phyloP scores from a whole-genome alignment of 1,139 yeast genomes.

The Trichomonascaceae sp. region DNA sequence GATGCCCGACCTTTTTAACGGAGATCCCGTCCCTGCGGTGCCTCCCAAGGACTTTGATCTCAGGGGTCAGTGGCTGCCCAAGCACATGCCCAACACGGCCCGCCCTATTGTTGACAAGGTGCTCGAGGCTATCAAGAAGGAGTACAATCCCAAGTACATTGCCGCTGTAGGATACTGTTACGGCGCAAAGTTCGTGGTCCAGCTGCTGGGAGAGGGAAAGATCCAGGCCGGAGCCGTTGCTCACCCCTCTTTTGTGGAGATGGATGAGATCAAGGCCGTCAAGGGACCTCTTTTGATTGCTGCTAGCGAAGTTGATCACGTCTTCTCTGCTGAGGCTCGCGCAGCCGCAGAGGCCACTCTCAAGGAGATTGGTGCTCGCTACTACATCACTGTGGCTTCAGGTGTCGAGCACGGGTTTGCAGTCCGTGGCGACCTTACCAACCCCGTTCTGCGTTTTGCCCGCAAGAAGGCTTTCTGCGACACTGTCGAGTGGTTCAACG shows the following conservation, averaged over 20 bases:
- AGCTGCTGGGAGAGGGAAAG: conserved; percentile 33
- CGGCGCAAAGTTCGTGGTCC: conserved; percentile 61
- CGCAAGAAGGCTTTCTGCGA: conserved; percentile 54
- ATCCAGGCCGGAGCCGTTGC: conserved; percentile 56
- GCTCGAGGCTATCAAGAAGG: conserved; percentile 28
- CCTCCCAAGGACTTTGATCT: too few relatives aligned
- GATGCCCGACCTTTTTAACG: conserved; percentile 59
- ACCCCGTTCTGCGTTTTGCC: conserved; percentile 48
- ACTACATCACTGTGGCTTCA: conserved; percentile 46
- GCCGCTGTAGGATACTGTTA: conserved; percentile 70
- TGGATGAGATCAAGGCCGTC: conserved; percentile 56
- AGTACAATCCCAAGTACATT: conserved; percentile 37
- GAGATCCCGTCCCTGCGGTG: conserved; percentile 31
- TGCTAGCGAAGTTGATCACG: conserved; percentile 59
- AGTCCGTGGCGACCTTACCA: conserved; percentile 54
- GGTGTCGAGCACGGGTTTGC: conserved; percentile 66
- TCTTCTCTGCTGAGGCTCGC: conserved; percentile 54
- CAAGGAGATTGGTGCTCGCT: conserved; percentile 35
- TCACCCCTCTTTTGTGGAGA: conserved; percentile 62
- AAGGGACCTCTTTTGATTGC: conserved; percentile 50
- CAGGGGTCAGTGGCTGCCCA: conserved; percentile 35
- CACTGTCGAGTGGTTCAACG: conserved; percentile 41
- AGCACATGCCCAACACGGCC: conserved; percentile 39
- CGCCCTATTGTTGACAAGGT: conserved; percentile 32
- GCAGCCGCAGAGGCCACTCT: conserved; percentile 45